A percentile compares a stretch with the other conserved stretches of the same genome.
phyloP scores from a whole-genome alignment of 371 early-diverging fungal species.

The Batrachochytrium dendrobatidis region DNA sequence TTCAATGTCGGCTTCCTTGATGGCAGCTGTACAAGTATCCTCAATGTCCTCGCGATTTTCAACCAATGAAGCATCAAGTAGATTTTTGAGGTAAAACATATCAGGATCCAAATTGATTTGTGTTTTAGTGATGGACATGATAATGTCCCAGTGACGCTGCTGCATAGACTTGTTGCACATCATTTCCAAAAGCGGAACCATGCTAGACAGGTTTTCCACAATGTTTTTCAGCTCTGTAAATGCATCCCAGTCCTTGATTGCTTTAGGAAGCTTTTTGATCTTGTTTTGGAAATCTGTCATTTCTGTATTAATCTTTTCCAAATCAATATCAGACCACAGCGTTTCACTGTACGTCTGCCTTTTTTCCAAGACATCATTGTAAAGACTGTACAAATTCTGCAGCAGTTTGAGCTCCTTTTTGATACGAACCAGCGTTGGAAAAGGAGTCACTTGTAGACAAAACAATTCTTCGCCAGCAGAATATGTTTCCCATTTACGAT shows the following conservation, averaged over 20 bases:
- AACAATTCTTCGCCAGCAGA: constrained; percentile 56
- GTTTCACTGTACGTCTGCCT: constrained; percentile 45
- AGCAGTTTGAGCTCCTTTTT: constrained; percentile 56
- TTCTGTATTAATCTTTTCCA: constrained; percentile 48
- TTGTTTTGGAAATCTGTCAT: constrained; percentile 55
- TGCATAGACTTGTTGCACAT: constrained; percentile 54
- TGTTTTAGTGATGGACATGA: constrained; percentile 41
- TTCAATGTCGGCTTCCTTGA: constrained; percentile 59
- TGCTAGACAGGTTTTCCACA: constrained; percentile 48
- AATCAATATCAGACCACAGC: constrained; percentile 47
- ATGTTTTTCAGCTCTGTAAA: constrained; percentile 50
- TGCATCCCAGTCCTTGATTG: constrained; percentile 57
- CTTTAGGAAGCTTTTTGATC: constrained; percentile 57
- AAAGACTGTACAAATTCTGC: constrained; percentile 53
- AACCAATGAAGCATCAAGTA: constrained; percentile 49
- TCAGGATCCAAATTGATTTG: constrained; percentile 52
- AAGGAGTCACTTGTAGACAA: constrained; percentile 51
- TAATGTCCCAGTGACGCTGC: constrained; percentile 50
- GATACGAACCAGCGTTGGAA: constrained; percentile 47
- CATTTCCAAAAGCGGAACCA: constrained; percentile 51
- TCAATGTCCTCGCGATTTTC: constrained; percentile 51
- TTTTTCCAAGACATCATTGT: constrained; percentile 55
- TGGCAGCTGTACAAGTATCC: constrained; percentile 54
- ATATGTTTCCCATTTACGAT: constrained; percentile 58
- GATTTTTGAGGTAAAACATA: constrained; percentile 47